Conservation (phyloP, 1,284 basidiomycete species). For the Heterobasidion annosum region DNA sequence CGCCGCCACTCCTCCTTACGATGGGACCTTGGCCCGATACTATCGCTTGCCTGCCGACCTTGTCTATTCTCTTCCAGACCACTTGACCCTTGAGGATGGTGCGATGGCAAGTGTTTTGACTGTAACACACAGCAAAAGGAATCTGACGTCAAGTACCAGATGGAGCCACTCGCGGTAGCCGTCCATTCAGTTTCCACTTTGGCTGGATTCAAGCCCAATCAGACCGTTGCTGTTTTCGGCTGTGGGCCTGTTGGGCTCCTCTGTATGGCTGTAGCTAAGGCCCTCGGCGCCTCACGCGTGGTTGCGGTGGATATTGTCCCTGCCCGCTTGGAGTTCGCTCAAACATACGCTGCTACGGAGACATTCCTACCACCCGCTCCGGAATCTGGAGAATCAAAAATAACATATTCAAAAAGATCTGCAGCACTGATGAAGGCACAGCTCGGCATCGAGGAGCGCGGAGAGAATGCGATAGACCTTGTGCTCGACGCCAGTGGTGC, state of each 20-base stretch:
- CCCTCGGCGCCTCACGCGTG: conserved; percentile 74
- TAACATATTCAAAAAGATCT: conserved; percentile 64
- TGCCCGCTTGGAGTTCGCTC: conserved; percentile 81
- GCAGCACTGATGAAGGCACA: conserved; percentile 49
- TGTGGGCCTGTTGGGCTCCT: conserved; percentile 93
- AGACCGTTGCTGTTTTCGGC: conserved; percentile 75
- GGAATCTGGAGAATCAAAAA: conserved; percentile 55
- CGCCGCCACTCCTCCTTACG: conserved; percentile 85
- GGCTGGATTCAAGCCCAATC: conserved; percentile 63
- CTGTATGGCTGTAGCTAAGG: conserved; percentile 89
- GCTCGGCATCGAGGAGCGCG: conserved; percentile 53
- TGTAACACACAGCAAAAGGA: not conserved
- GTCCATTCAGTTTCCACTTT: conserved; percentile 82
- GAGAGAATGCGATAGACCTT: conserved; percentile 53
- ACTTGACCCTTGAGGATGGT: conserved; percentile 74
- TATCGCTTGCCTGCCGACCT: conserved; percentile 73
- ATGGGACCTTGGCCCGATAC: conserved; percentile 81
- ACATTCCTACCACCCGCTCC: conserved; percentile 61
- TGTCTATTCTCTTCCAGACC: conserved; percentile 64
- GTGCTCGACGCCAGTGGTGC: conserved; percentile 86
- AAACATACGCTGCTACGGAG: conserved; percentile 82
- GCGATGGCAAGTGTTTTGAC: conserved; percentile 51
- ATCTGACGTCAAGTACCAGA: conserved; percentile 32
- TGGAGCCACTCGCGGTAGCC: conserved; percentile 92
- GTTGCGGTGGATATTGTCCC: conserved; percentile 84